These are phyloP conservation scores for Blastobotrys capitulatus DNA, from an alignment of 1,139 yeast genomes.

Conservation along the genomic window DNA sequence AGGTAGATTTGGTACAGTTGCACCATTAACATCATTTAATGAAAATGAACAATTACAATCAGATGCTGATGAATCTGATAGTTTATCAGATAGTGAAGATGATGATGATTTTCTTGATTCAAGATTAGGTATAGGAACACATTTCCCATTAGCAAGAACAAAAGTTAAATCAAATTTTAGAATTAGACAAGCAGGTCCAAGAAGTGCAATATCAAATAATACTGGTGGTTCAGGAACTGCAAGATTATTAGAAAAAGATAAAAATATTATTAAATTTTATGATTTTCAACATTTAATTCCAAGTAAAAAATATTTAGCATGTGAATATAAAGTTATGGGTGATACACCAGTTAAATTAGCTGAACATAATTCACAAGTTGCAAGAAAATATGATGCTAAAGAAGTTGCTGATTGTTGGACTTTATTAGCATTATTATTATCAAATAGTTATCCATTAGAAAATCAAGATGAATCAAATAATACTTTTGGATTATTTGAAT, in stretches of 20 bases:
- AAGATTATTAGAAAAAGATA: conserved; percentile 18
- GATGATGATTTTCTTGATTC: conserved; percentile 15
- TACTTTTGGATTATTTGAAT: conserved; percentile 30
- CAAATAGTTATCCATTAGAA: conserved; percentile 16
- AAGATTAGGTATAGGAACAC: not conserved
- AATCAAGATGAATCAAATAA: not conserved
- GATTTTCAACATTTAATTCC: conserved; percentile 73
- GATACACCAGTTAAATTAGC: conserved; percentile 62
- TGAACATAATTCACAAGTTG: conserved; percentile 64
- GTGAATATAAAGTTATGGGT: conserved; percentile 68
- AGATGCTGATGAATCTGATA: conserved; percentile 3
- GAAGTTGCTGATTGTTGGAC: conserved; percentile 78
- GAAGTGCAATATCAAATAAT: conserved; percentile 14
- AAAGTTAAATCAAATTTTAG: conserved; percentile 6
- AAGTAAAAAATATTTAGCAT: conserved; percentile 69
- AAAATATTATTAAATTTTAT: conserved; percentile 53
- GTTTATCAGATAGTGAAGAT: conserved; percentile 19
- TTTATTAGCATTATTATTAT: conserved; percentile 33
- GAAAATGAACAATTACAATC: not conserved
- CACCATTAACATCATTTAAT: not conserved
- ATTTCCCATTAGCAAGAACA: conserved; percentile 7
- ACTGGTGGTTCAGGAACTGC: conserved; percentile 14
- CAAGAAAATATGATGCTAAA: conserved; percentile 53
- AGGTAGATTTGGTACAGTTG: not conserved
- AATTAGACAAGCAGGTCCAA: conserved; percentile 7